Conservation (phyloP, 495 filamentous ascomycete species). For the Penicillium dipodomyicola region DNA sequence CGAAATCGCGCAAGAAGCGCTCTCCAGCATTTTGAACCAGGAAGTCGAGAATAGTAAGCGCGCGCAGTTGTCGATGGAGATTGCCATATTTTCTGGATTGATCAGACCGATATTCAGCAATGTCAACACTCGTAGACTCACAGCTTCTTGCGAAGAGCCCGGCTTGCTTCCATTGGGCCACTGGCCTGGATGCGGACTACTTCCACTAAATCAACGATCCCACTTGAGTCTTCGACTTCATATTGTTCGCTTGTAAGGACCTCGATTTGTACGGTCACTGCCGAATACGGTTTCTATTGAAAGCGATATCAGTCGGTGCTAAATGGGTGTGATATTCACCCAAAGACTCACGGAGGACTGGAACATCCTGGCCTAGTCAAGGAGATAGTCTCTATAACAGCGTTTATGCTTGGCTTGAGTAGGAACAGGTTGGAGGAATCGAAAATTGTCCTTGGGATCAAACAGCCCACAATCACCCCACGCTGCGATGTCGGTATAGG, state of each 20-base stretch:
- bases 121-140: conserved; percentile 39
- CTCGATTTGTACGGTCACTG: conserved; percentile 92
- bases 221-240: conserved; percentile 85
- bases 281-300: conserved; percentile 80
- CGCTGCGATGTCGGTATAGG: conserved; percentile 11
- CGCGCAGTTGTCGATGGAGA: conserved; percentile 84
- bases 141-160: conserved; percentile 96
- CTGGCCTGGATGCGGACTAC: conserved; percentile 84
- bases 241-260: conserved; percentile 84
- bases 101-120: conserved; percentile 16
- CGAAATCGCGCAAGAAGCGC: conserved; percentile 81
- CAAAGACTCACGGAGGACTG: conserved; percentile 37
- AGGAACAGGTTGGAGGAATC: background rate
- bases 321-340: background rate
- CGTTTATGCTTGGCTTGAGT: background rate
- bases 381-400: background rate
- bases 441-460: background rate
- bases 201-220: conserved; percentile 91
- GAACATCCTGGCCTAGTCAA: conserved; percentile 34
- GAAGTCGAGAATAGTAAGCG: conserved; percentile 87
- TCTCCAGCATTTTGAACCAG: conserved; percentile 92
- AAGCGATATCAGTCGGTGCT: conserved; percentile 9
- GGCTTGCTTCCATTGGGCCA: conserved; percentile 85
- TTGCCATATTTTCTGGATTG: conserved; percentile 81
- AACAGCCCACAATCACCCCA: conserved; percentile 8